Evolutionary conservation across 352 stramenopile genomes (phyloP), one percentile per base, ranked within the genome.

Genomic region (Globisporangium solare): DNA sequence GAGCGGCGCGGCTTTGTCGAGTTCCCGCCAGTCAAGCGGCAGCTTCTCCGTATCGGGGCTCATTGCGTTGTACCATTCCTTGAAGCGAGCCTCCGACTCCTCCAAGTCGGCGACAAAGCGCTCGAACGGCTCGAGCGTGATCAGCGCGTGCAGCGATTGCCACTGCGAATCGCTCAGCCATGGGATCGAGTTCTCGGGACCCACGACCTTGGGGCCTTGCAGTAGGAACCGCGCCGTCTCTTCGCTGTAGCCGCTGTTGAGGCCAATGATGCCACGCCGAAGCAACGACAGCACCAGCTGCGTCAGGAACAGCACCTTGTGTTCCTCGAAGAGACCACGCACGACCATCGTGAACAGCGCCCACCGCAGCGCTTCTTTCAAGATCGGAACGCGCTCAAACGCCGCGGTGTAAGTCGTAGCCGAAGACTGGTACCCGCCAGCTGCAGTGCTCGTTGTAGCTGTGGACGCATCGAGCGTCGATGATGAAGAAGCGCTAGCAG

Each of bases 311-410:
- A 95, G 71, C 0, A 97, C 69, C 47, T 95, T 94, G 61, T 98
- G 88, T 50, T 95, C 89, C 73, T 97, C 90, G 58, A 97, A 97
- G 1, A 98, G 71, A 0, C 92, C 91, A 43, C 92, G 74, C 1
- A 77, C 89, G 0, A 98, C 86, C 87, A 94, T 97, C 1, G 76
- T 76, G 53, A 92, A 97, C 3, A 97, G 72, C 2, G 86, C 96
- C 70, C 83, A 93, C 0, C 92, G 80, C 15, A 98, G 57, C 2
- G 77, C 79, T 47, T 88, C 78, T 51, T 90, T 83, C 2, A 97
- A 53, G 3, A 82, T 49, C 0, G 72, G 70, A 1, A 89, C 83
- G 2, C 81, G 79, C 50, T 88, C 83, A 49, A 78, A 64, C 6
- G 79, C 73, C 5, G 59, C 60, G 10, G 73, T 40, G 21, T 74